Percentiles rank a stretch among this genome's conserved stretches.
phyloP scores from a whole-genome alignment of 2,329 filamentous ascomycete species.

The Curvularia verruculosa region DNA sequence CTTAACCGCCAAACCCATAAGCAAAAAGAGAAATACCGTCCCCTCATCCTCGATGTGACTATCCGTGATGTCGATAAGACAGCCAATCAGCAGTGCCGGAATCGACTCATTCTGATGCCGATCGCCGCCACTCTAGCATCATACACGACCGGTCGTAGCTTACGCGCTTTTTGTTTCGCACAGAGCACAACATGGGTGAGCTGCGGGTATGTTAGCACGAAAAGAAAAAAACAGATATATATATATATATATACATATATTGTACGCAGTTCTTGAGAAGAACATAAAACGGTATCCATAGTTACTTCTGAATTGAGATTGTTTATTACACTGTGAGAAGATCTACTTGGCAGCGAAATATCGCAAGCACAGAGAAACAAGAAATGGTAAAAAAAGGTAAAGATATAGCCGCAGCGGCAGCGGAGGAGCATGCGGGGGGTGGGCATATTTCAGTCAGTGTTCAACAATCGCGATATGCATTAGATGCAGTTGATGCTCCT shows the following conservation, averaged over 20 bases:
- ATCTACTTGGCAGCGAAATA: background rate
- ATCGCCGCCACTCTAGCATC: constrained; percentile 1
- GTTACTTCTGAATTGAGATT: background rate
- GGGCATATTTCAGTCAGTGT: constrained; percentile 44
- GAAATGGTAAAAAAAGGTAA: constrained; percentile 42
- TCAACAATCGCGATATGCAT: constrained; percentile 48
- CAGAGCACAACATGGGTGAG: background rate
- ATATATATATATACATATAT: background rate
- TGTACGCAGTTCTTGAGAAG: background rate
- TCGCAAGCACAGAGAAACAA: background rate
- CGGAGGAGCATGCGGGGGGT: constrained; percentile 33
- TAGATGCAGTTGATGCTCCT: constrained; percentile 48
- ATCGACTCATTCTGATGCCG: constrained; percentile 25
- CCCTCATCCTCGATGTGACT: background rate
- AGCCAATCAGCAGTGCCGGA: constrained; percentile 14
- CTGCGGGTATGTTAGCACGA: background rate
- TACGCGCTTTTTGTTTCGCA: background rate
- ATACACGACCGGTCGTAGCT: background rate
- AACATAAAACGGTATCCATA: background rate
- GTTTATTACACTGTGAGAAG: background rate
- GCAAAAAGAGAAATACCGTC: background rate
- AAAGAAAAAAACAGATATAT: background rate
- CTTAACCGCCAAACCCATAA: background rate
- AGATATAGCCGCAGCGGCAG: constrained; percentile 16
- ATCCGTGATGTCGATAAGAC: background rate